Base-by-base conservation (phyloP, 2,329 filamentous ascomycete genomes). In the Diatrype stigma region DNA sequence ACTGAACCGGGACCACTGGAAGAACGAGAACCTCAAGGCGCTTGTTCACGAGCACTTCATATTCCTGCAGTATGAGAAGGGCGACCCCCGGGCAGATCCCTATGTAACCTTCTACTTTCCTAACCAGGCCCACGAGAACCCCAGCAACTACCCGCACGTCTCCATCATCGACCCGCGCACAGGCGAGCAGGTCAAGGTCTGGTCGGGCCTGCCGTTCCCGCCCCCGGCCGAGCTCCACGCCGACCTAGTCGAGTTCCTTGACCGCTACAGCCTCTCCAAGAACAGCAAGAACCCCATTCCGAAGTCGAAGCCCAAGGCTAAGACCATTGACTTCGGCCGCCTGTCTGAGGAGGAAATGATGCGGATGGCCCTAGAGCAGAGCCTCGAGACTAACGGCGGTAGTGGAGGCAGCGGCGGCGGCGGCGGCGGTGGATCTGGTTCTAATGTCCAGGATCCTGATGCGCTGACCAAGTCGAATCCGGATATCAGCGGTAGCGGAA, bases 261-360 rank as follows among this genome's bases (percentile, higher is more conserved):
- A 97, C 66, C 84, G 94, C 22, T 99, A 97, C 73, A 96, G 92
- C 65, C 76, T 99, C 47, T 90, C 88, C 28, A 82, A 84, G 42
- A 87, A 90, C 63, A 93, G 87, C 66, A 96, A 95, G 73, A 99
- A 99, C 64, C 94, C 94, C 0, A 90, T 99, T 4, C 87, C 90
- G 22, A 87, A 84, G 66, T 77, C 86, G 49, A 90, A 89, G 68
- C 78, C 85, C 3, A 87, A 90, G 64, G 76, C 81, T 44, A 86
- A 86, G 64, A 77, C 82, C 47, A 78, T 89, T 49, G 89, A 93
- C 57, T 82, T 96, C 2, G 87, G 88, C 52, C 84, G 88, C 37
- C 93, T 99, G 86, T 96, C 90, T 0, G 94, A 99, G 66, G 92
- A 97, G 46, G 92, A 99, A 72, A 96, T 96, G 91, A 75, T 99